A percentile compares a stretch with the other conserved stretches of the same genome.
Conservation (phyloP, 495 filamentous ascomycete genomes). For the Trichoderma reesei region DNA sequence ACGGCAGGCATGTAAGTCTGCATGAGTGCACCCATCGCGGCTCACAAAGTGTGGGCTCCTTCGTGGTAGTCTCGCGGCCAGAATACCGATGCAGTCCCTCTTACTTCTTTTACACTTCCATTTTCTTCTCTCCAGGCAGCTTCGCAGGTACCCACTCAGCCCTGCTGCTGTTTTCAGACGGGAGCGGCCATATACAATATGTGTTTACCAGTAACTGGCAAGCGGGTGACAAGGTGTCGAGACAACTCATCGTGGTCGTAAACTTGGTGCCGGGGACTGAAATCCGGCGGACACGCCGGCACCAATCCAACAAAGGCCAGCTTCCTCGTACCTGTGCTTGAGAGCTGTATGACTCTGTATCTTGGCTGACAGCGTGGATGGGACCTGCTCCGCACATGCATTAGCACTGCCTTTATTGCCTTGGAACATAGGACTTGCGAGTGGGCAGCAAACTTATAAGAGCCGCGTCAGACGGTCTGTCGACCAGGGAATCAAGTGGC, state of each 20-base stretch:
- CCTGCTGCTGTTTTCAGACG: background rate
- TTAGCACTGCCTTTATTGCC: background rate
- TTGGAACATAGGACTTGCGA: background rate
- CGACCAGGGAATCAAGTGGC: slow-evolving; percentile 2
- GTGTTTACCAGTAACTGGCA: slow-evolving; percentile 4
- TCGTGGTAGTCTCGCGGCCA: background rate
- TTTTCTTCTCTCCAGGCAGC: background rate
- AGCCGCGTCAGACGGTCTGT: slow-evolving; percentile 6
- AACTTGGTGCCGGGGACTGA: background rate
- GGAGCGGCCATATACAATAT: background rate
- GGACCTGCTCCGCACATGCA: slow-evolving; percentile 6
- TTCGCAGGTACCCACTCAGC: background rate
- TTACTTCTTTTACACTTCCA: background rate
- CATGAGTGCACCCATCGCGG: background rate
- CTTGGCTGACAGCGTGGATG: background rate
- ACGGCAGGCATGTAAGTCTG: background rate
- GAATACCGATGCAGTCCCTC: background rate
- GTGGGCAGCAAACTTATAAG: slow-evolving; percentile 1
- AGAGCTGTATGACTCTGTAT: background rate
- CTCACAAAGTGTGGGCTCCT: background rate
- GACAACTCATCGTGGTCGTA: background rate
- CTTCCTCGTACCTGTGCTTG: background rate
- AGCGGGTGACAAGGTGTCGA: background rate
- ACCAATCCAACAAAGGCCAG: background rate
- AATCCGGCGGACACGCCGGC: slow-evolving; percentile 2